Conservation (phyloP, 163 green algal species). For the Volvox carteri region DNA sequence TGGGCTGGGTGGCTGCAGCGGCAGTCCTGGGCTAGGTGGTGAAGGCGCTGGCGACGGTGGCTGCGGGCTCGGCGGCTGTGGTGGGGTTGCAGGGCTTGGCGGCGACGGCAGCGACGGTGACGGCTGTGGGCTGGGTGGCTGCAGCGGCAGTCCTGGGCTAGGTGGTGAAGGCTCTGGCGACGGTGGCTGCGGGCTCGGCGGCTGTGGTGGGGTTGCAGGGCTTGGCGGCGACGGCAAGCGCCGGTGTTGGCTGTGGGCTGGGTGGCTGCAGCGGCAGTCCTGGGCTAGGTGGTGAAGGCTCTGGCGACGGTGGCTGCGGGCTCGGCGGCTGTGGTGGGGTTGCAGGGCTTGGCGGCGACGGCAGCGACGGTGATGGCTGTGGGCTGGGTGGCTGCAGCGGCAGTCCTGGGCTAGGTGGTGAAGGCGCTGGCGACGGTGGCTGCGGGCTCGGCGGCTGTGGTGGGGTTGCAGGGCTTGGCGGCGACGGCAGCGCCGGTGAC, state of each 20-base stretch:
- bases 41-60: background rate
- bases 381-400: background rate
- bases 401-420: background rate
- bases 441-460: background rate
- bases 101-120: no score
- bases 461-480: background rate
- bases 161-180: background rate
- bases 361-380: background rate
- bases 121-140: background rate
- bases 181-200: background rate
- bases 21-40: no score
- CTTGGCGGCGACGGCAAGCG: background rate
- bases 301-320: background rate
- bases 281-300: background rate
- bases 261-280: no score
- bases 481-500: background rate
- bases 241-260: background rate
- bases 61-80: background rate
- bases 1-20: background rate
- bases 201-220: background rate
- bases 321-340: background rate
- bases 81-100: background rate
- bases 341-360: background rate
- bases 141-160: no score
- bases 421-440: background rate